phyloP scores from a whole-genome alignment of 805 yeast species.

The Yarrowia yakushimensis region DNA sequence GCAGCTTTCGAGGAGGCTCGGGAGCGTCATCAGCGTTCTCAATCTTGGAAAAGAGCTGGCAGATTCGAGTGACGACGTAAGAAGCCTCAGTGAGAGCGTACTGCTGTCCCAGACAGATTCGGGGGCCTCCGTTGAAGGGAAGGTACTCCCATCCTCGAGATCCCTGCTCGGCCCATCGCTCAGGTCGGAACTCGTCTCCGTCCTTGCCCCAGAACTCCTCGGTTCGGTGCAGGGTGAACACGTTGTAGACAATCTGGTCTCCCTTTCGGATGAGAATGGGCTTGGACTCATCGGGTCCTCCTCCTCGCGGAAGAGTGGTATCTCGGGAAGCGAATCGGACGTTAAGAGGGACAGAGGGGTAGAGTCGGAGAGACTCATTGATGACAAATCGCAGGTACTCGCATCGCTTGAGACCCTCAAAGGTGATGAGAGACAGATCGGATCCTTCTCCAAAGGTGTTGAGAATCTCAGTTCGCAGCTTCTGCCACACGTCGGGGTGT shows the following conservation, averaged over 20 bases:
- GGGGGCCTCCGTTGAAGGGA: constrained; percentile 55
- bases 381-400: constrained; percentile 47
- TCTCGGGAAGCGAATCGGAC: constrained; percentile 46
- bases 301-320: constrained; percentile 51
- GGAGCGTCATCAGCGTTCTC: constrained; percentile 2
- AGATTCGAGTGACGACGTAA: constrained; percentile 44
- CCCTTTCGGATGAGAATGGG: constrained; percentile 48
- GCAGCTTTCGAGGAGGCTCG: background rate
- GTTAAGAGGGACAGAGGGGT: constrained; percentile 52
- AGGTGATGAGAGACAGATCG: constrained; percentile 36
- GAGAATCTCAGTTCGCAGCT: constrained; percentile 42
- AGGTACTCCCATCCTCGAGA: constrained; percentile 44
- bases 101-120: constrained; percentile 55
- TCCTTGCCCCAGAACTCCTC: constrained; percentile 45
- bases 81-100: constrained; percentile 53
- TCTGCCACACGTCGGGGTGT: constrained; percentile 36
- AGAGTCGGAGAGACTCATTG: constrained; percentile 49
- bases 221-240: constrained; percentile 45
- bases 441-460: constrained; percentile 39
- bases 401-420: constrained; percentile 49
- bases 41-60: constrained; percentile 30
- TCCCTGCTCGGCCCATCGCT: constrained; percentile 46
- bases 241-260: constrained; percentile 41
- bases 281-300: constrained; percentile 42
- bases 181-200: constrained; percentile 45